These are phyloP conservation scores for Incumbomyces lentus DNA, from an alignment of 2,329 filamentous ascomycete genomes.

Conservation along the genomic window DNA sequence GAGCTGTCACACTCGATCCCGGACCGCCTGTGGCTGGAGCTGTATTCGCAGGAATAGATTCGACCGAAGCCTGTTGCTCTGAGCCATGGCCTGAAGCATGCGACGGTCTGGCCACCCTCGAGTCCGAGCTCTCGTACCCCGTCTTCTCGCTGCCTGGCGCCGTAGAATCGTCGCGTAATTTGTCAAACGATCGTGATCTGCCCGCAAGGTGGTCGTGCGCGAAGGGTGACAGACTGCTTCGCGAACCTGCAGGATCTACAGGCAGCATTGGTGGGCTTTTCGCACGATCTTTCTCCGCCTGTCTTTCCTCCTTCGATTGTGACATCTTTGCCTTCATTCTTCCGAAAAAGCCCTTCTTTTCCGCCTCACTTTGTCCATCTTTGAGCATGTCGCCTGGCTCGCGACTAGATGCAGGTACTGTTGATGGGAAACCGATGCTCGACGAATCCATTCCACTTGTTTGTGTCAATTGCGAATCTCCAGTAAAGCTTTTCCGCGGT, in stretches of 20 bases:
- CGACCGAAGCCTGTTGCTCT: too few relatives aligned
- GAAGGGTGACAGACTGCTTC: slow-evolving; percentile 28
- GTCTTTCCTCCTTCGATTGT: slow-evolving; percentile 43
- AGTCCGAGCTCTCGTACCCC: too few relatives aligned
- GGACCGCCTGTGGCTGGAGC: too few relatives aligned
- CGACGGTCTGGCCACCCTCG: too few relatives aligned
- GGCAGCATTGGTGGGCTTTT: slow-evolving; percentile 40
- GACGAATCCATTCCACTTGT: slow-evolving; percentile 29
- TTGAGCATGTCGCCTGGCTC: slow-evolving; percentile 31
- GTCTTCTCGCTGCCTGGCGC: slow-evolving; percentile 5
- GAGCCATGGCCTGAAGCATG: too few relatives aligned
- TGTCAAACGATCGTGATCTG: slow-evolving; percentile 18
- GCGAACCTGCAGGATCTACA: slow-evolving; percentile 25
- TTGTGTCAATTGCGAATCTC: slow-evolving; percentile 33
- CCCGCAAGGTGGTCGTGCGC: slow-evolving; percentile 20
- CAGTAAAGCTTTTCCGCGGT: slow-evolving; percentile 35
- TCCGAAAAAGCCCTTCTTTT: slow-evolving; percentile 52
- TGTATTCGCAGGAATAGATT: too few relatives aligned
- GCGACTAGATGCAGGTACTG: slow-evolving; percentile 25
- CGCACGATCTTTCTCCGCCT: slow-evolving; percentile 43
- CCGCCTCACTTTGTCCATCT: slow-evolving; percentile 28
- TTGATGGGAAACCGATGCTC: slow-evolving; percentile 17
- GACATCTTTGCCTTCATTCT: slow-evolving; percentile 56
- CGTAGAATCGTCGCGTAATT: slow-evolving; percentile 12
- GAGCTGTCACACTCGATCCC: too few relatives aligned